Percentiles rank a stretch among this genome's conserved stretches.
Conservation (phyloP, 2,329 filamentous ascomycete species). For the Xylariales sp. region DNA sequence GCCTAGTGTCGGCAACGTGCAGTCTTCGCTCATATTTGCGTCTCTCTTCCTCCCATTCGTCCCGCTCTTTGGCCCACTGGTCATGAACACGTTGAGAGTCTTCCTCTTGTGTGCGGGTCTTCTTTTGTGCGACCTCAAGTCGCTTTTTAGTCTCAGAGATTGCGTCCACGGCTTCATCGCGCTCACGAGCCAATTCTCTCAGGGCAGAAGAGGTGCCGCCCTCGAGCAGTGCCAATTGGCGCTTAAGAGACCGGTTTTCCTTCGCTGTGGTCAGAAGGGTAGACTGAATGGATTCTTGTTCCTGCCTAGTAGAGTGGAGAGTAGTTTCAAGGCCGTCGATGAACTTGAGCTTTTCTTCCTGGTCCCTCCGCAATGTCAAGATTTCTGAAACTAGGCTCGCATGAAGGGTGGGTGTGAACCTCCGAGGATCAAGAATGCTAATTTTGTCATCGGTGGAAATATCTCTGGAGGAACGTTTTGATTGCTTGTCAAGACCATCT, state of each 20-base stretch:
- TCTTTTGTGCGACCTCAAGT: slow-evolving; percentile 74
- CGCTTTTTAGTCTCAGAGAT: slow-evolving; percentile 70
- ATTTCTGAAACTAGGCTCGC: slow-evolving; percentile 95
- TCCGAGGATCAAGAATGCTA: slow-evolving; percentile 76
- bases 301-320: slow-evolving; percentile 65
- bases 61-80: slow-evolving; percentile 80
- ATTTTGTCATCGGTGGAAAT: slow-evolving; percentile 63
- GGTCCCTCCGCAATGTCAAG: slow-evolving; percentile 75
- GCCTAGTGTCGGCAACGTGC: slow-evolving; percentile 82
- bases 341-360: slow-evolving; percentile 82
- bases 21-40: slow-evolving; percentile 78
- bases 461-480: slow-evolving; percentile 54
- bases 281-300: slow-evolving; percentile 67
- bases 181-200: slow-evolving; percentile 76
- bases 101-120: slow-evolving; percentile 73
- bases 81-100: slow-evolving; percentile 74
- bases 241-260: slow-evolving; percentile 76
- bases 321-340: slow-evolving; percentile 81
- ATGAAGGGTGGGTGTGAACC: slow-evolving; percentile 93
- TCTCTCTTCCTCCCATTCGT: slow-evolving; percentile 78
- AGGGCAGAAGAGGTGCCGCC: slow-evolving; percentile 83
- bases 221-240: slow-evolving; percentile 82
- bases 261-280: slow-evolving; percentile 61
- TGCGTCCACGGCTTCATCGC: slow-evolving; percentile 75
- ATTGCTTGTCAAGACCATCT: slow-evolving; percentile 37